Evolutionary conservation across 306 rosid species (phyloP), one percentile per base, ranked within the genome.

Genomic region (Quercus mongolica): DNA sequence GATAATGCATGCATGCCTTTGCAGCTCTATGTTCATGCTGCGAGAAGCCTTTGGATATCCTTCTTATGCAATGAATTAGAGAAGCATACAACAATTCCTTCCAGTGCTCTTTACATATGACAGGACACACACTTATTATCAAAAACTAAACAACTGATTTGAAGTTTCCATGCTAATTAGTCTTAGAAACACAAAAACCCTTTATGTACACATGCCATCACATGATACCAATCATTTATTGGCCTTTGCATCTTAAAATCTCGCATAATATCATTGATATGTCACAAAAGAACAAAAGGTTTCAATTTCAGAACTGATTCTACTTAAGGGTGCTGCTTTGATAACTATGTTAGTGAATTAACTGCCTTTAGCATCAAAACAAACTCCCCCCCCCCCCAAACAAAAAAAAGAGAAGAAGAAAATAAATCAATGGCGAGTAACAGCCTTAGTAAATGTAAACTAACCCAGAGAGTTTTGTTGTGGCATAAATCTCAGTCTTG

Each of bases 31-130:
- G 52, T 65, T 91, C 89, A 93, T 0, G 94, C 97, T 12, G 99
- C 93, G 44, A 93, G 86, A 73, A 95, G 90, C 85, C 83, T 88
- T 84, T 95, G 97, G 74, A 95, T 90, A 84, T 93, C 99, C 91
- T 87, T 95, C 97, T 41, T 54, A 6, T 68, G 26, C 28, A 83
- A 75, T n/a, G 76, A 49, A 11, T 69, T 35, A 70, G 10, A 44
- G 70, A 59, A 58, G 31, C 74, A 67, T 80, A 59, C 46, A 55
- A 65, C 2, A 57, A 69, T 54, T n/a, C 41, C 74, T 71, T 57
- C 23, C 49, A 75, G 23, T 19, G 61, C 77, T 56, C 5, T 33
- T 33, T 33, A 33, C 38, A 33, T 33, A 33, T 33, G 38, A 33
- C 7, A 33, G 9, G 35, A 61, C 7, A 61, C 67, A 21, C 38